Evolutionary conservation across 164 flowering plant species (phyloP).

Genomic region (Cinnamomum chago): DNA sequence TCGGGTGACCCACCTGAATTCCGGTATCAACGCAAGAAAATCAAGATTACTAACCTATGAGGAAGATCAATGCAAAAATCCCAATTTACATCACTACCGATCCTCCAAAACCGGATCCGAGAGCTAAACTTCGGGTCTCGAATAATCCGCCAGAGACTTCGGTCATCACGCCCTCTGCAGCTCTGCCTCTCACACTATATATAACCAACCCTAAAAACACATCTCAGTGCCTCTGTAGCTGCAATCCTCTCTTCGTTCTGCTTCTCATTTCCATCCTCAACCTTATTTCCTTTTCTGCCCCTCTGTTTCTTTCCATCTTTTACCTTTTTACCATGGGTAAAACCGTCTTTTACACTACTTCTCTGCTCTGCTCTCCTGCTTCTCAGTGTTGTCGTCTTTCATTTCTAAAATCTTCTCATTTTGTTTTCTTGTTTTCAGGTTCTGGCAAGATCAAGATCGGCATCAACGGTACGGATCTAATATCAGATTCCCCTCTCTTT

Average conservation of each 20-base stretch:
- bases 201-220: not conserved
- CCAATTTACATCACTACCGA: not conserved
- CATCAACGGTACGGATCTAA: constrained; percentile 36
- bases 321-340: constrained; percentile 14
- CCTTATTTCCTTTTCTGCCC: not conserved
- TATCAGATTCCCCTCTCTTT: not conserved
- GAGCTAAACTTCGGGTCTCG: not conserved
- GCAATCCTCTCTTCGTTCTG: not conserved
- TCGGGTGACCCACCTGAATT: no score
- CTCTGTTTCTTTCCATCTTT: not conserved
- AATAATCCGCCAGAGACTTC: not conserved
- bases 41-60: no score
- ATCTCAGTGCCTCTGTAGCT: not conserved
- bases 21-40: no score
- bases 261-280: not conserved
- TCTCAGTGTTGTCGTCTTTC: not conserved
- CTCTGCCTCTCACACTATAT: not conserved
- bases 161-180: not conserved
- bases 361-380: not conserved
- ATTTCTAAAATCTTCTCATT: not conserved
- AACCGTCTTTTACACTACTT: not conserved
- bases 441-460: constrained; percentile 51
- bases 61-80: no score
- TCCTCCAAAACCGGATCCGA: not conserved
- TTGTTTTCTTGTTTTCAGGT: not conserved